Conservation (phyloP, 352 stramenopile genomes). For the Pythium apleroticum region DNA sequence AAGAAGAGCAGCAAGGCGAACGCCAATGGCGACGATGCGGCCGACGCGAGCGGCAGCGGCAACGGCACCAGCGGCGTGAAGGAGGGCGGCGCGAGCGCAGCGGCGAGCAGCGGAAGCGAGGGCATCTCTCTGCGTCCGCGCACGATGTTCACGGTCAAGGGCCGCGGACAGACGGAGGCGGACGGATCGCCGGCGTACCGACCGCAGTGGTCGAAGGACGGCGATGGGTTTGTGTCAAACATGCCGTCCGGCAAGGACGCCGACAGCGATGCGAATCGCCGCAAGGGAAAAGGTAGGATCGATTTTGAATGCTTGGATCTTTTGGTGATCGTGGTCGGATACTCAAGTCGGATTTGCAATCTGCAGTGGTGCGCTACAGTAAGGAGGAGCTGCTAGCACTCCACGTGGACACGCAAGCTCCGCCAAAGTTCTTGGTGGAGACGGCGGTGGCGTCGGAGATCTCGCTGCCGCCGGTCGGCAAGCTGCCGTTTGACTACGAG, state of each 20-base stretch:
- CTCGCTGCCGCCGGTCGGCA: conserved; percentile 64
- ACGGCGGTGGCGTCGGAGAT: conserved; percentile 68
- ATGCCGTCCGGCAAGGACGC: conserved; percentile 31
- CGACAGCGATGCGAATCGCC: conserved; percentile 35
- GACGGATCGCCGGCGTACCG: conserved; percentile 65
- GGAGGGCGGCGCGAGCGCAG: background rate
- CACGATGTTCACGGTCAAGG: conserved; percentile 90
- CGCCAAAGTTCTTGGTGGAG: conserved; percentile 57
- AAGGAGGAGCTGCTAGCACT: conserved; percentile 81
- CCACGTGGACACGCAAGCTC: conserved; percentile 53
- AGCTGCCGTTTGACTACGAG: conserved; percentile 83
- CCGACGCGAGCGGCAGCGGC: background rate
- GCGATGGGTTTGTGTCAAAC: conserved; percentile 77
- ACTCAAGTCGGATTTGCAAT: background rate
- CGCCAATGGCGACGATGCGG: conserved; percentile 11
- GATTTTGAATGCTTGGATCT: background rate
- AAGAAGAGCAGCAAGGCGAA: conserved; percentile 47
- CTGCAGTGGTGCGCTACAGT: conserved; percentile 66
- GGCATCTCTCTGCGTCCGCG: conserved; percentile 78
- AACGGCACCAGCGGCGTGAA: background rate
- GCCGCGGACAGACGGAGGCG: conserved; percentile 66
- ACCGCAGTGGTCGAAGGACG: conserved; percentile 86
- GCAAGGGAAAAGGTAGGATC: conserved; percentile 72
- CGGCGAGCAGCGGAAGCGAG: conserved; percentile 14
- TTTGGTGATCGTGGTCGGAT: background rate